Base-by-base conservation (phyloP, 108 stramenopile species). In the Craspedostauros australis region DNA sequence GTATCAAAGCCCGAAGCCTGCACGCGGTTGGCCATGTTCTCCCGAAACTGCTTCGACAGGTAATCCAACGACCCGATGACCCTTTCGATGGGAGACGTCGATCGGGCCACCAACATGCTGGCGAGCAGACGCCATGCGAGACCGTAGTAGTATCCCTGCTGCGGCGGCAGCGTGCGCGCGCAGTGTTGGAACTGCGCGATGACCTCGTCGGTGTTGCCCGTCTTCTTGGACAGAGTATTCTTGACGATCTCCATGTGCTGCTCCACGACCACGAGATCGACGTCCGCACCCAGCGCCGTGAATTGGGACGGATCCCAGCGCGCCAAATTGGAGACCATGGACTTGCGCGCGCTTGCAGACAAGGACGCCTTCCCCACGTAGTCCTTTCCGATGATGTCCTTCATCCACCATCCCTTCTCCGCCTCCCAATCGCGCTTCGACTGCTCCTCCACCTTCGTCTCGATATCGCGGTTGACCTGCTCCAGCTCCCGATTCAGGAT, bases 341-440 rank as follows among this genome's bases (percentile, higher is more conserved):
- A 3, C 21, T 22, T 22, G 46, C 11, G 25, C 3, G 25, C 5
- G 46, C 5, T 28, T 23, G 18, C 28, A 47, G 4, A 22, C 46
- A 18, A 26, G n/a, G n/a, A n/a, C n/a, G n/a, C n/a, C n/a, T n/a
- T n/a, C n/a, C n/a, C 56, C 15, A 71, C 24, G 46, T 59, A 54
- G 14, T 57, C 46, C n/a, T 49, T 44, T 1, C 73, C 73, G 0
- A 68, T 56, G 12, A 67, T 49, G 26, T 74, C 62, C 20, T 74
- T 52, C 25, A 57, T 62, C 73, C 73, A 74, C 44, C 53, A 49
- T 16, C 60, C 56, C 7, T 62, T 61, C 40, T 74, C 73, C n/a
- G 40, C 25, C 6, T 56, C 40, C 73, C 73, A 74, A 39, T 66
- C 66, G 6, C 58, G 51, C 46, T 68, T 54, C 18, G 62, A 18